Evolutionary conservation across 2,329 filamentous ascomycete genomes (phyloP).

Genomic region (Phialophora verrucosa): DNA sequence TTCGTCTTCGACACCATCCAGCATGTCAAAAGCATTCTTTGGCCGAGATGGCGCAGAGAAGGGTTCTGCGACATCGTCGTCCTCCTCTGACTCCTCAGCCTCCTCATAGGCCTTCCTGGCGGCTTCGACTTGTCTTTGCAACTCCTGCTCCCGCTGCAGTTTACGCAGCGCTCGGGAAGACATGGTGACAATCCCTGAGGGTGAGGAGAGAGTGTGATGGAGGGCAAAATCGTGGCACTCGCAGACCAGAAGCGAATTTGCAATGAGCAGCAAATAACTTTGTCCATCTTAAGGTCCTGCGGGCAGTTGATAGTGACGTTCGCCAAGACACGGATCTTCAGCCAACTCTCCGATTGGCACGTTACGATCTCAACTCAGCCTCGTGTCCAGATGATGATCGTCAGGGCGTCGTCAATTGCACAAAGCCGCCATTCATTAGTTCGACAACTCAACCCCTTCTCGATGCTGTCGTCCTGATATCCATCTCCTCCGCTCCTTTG

Average conservation of each 20-base stretch:
- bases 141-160: slow-evolving; percentile 66
- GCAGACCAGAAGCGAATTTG: background rate
- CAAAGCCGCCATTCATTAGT: background rate
- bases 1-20: slow-evolving; percentile 53
- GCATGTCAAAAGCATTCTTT: slow-evolving; percentile 58
- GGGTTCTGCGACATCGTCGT: slow-evolving; percentile 44
- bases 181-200: slow-evolving; percentile 51
- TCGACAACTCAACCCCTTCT: background rate
- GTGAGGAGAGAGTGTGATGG: background rate
- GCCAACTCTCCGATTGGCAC: background rate
- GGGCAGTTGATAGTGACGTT: background rate
- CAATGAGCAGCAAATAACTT: background rate
- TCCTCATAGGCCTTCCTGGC: slow-evolving; percentile 46
- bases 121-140: slow-evolving; percentile 56
- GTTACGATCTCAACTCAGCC: background rate
- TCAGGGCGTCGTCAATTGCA: background rate
- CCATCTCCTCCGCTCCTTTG: slow-evolving; percentile 4
- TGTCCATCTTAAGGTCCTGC: background rate
- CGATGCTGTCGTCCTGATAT: slow-evolving; percentile 23
- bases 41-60: slow-evolving; percentile 28
- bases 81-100: slow-evolving; percentile 49
- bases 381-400: background rate
- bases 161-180: slow-evolving; percentile 70
- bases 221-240: background rate
- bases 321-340: background rate